Evolutionary conservation across 768 basidiomycete species (phyloP).

Genomic region (Auricularia heimuer): DNA sequence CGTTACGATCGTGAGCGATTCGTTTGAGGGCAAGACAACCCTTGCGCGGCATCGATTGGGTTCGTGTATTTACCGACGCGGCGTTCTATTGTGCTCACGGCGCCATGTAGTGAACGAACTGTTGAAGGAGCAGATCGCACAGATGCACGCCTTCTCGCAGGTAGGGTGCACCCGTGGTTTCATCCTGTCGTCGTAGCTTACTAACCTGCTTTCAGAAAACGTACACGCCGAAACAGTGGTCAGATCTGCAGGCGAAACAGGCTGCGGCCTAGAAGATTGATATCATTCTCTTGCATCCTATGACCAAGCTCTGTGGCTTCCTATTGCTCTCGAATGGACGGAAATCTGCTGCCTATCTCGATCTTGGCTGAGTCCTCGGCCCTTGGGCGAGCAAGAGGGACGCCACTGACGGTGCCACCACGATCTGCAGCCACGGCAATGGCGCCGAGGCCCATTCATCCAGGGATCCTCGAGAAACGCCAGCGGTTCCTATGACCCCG

Average conservation of each 20-base stretch:
- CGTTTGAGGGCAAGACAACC: slow-evolving; percentile 72
- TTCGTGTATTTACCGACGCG: slow-evolving; percentile 22
- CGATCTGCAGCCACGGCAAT: too few relatives aligned
- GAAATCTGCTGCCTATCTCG: too few relatives aligned
- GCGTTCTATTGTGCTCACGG: not conserved
- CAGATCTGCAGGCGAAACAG: slow-evolving; percentile 9
- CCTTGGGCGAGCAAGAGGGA: too few relatives aligned
- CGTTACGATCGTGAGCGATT: slow-evolving; percentile 71
- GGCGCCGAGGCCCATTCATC: too few relatives aligned
- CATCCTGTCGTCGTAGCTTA: not conserved
- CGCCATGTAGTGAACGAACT: slow-evolving; percentile 56
- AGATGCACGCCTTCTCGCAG: slow-evolving; percentile 87
- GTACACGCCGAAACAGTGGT: slow-evolving; percentile 54
- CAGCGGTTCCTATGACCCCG: too few relatives aligned
- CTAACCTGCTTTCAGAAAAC: slow-evolving; percentile 45
- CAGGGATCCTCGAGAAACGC: too few relatives aligned
- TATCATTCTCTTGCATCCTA: not conserved
- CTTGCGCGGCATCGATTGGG: slow-evolving; percentile 65
- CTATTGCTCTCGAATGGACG: too few relatives aligned
- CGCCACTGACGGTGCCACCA: too few relatives aligned
- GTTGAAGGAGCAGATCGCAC: slow-evolving; percentile 61
- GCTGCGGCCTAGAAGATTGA: slow-evolving; percentile 2
- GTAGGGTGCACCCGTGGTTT: slow-evolving; percentile 26
- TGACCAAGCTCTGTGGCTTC: too few relatives aligned
- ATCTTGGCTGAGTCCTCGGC: too few relatives aligned